A percentile compares a stretch with the other conserved stretches of the same genome.
Evolutionary conservation across 768 basidiomycete species (phyloP).

Genomic region (Tricholoma sp.): DNA sequence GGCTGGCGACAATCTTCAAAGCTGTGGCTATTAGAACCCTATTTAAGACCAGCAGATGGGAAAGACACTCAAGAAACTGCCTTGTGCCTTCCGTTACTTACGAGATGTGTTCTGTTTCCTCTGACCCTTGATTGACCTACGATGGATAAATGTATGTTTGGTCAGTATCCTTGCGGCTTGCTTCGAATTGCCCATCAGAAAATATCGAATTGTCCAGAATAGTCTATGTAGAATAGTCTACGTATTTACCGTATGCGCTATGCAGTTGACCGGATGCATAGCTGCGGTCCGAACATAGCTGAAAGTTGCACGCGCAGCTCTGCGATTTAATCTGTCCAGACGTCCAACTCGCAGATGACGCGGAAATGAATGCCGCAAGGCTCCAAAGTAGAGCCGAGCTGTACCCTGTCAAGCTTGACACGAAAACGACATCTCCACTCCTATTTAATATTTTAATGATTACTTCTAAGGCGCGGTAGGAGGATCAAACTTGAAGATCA

Average conservation of each 20-base stretch:
- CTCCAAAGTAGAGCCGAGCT: too few species aligned
- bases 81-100: constrained; percentile 6
- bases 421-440: too few species aligned
- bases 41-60: constrained; percentile 10
- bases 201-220: background rate
- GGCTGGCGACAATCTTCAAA: constrained; percentile 5
- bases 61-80: constrained; percentile 13
- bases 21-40: constrained; percentile 12
- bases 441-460: background rate
- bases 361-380: too few species aligned
- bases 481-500: background rate
- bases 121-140: background rate
- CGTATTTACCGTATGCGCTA: too few species aligned
- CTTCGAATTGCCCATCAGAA: background rate
- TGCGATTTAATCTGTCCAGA: too few species aligned
- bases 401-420: too few species aligned
- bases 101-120: constrained; percentile 14
- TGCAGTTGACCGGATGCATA: too few species aligned
- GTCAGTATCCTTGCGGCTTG: background rate
- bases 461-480: background rate
- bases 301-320: too few species aligned
- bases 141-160: background rate
- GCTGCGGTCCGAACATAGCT: too few species aligned
- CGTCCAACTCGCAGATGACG: too few species aligned
- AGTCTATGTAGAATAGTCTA: too few species aligned